phyloP scores from a whole-genome alignment of 2,329 filamentous ascomycete species.

The Pseudofabraea citricarpa region DNA sequence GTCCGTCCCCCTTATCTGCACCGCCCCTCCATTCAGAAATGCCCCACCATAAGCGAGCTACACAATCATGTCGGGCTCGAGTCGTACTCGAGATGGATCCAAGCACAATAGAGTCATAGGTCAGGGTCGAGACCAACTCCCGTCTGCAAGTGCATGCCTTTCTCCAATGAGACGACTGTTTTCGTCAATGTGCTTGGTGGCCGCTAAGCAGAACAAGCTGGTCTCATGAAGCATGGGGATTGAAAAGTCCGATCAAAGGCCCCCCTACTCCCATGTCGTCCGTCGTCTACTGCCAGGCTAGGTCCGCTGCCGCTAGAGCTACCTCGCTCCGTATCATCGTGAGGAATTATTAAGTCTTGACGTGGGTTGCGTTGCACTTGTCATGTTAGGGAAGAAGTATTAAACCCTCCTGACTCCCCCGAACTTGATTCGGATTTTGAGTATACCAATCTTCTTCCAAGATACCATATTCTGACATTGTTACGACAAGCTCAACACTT shows the following conservation, averaged over 20 bases:
- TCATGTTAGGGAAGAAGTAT: not conserved
- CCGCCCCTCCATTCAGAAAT: slow-evolving; percentile 6
- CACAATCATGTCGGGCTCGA: not conserved
- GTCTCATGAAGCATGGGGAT: too few species aligned
- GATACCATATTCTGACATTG: too few species aligned
- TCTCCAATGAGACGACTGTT: too few species aligned
- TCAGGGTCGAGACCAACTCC: too few species aligned
- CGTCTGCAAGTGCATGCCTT: too few species aligned
- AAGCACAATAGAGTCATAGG: slow-evolving; percentile 15
- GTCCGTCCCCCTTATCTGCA: too few species aligned
- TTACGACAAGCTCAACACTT: too few species aligned
- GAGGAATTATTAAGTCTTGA: not conserved
- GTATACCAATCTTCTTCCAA: too few species aligned
- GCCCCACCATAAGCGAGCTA: slow-evolving; percentile 13
- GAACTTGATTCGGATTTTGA: too few species aligned
- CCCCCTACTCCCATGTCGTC: not conserved
- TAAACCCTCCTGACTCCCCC: not conserved
- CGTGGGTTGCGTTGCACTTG: not conserved
- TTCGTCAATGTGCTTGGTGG: too few species aligned
- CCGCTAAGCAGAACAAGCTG: too few species aligned
- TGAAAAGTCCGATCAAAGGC: slow-evolving; percentile 7
- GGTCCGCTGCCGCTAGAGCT: not conserved
- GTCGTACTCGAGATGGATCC: too few species aligned
- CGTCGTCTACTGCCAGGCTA: not conserved
- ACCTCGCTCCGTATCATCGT: not conserved